Base-by-base conservation (phyloP, 2,329 filamentous ascomycete genomes). In the Domatiomyces globalis region DNA sequence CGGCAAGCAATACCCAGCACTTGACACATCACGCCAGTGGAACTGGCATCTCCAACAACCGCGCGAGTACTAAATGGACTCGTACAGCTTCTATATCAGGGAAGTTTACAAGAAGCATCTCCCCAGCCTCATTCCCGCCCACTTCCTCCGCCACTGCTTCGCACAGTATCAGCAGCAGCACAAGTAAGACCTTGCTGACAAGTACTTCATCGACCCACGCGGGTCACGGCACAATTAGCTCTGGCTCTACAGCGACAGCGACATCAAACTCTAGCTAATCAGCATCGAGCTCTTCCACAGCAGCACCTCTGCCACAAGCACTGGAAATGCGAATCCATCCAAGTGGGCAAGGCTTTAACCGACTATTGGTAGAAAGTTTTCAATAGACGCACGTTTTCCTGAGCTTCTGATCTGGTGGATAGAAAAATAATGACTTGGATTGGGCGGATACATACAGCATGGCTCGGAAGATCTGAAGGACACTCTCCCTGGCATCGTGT, bases 11-110 rank as follows among this genome's bases (percentile, higher is more conserved):
- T 22, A 46, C n/a, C 44, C 22, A 25, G 22, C 22, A 25, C 22
- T 25, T 3, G 22, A 25, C 22, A 25, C 22, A 25, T 29, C 45
- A n/a, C 46, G 51, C 42, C 49, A 51, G 17, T 36, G 51, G 27
- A 45, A 49, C 25, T 15, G 49, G 48, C 20, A 56, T 49, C 48
- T 46, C 59, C 60, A 8, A 52, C 63, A 17, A 58, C 60, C 20
- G 49, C 66, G 46, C 46, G 19, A 51, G 43, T 17, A 22, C 29
- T 22, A 9, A 18, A 25, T 25, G 33, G 42, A 46, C 50, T 20
- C 42, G 44, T 27, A 48, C 27, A 12, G 20, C 19, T 29, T 43
- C 49, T 10, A 33, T 20, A 17, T 46, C 46, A 5, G 44, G 49
- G 4, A 47, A 18, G 29, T 15, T 51, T 49, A 25, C 22, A 25